phyloP scores from a whole-genome alignment of 1,284 basidiomycete species.

The Amylostereum chailletii region DNA sequence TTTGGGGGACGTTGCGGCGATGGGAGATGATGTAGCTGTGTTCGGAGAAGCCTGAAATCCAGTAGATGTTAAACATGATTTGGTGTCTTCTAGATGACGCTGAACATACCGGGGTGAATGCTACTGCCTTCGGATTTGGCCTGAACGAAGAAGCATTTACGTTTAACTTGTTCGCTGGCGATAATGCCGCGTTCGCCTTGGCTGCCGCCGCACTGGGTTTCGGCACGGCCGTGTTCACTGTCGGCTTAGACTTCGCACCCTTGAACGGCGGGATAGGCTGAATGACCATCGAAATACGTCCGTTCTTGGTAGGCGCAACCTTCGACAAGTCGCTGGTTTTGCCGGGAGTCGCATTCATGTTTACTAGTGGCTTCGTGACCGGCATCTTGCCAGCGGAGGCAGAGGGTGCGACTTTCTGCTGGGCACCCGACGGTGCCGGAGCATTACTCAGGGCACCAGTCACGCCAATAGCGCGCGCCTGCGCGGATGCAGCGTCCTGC shows the following conservation, averaged over 20 bases:
- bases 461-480: constrained; percentile 59
- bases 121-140: constrained; percentile 30
- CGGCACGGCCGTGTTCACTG: constrained; percentile 15
- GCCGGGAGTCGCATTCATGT: not conserved
- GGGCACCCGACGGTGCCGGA: constrained; percentile 22
- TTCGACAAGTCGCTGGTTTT: not conserved
- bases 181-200: constrained; percentile 25
- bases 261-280: constrained; percentile 91
- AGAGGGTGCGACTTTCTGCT: constrained; percentile 2
- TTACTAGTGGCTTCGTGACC: constrained; percentile 1
- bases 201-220: constrained; percentile 22
- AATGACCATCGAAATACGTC: constrained; percentile 59
- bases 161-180: constrained; percentile 41
- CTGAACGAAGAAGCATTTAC: constrained; percentile 75
- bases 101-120: constrained; percentile 11
- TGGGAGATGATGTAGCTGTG: constrained; percentile 28
- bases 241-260: constrained; percentile 37
- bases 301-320: constrained; percentile 20
- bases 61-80: not conserved
- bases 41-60: constrained; percentile 29
- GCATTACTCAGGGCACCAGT: constrained; percentile 25
- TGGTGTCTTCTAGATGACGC: not conserved
- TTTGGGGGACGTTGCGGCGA: constrained; percentile 51
- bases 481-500: constrained; percentile 55
- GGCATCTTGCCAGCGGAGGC: constrained; percentile 6